Evolutionary conservation across 495 filamentous ascomycete genomes (phyloP), one percentile per base, ranked within the genome.

Genomic region (Neurospora sp.): DNA sequence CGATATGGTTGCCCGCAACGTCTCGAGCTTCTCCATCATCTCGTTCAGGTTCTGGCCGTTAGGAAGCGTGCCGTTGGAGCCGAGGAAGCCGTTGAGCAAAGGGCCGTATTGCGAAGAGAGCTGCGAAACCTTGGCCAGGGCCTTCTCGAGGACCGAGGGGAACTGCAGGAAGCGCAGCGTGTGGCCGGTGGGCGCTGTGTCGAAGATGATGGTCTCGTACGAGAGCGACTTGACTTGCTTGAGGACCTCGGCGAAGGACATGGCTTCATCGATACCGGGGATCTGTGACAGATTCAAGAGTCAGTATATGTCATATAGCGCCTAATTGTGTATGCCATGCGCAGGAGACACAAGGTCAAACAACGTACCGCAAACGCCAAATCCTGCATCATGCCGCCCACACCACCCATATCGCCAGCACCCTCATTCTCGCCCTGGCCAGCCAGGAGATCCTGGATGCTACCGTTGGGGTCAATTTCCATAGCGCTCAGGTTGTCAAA

Each of bases 211-310:
- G 76, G 93, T 91, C 80, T 97, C 96, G 87, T 98, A 99, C 10
- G 93, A 96, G 74, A 98, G 90, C n/a, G 93, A 96, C 83, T 98
- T 98, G 84, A 99, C 96, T 83, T 99, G 96, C 83, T 99, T 98
- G 73, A 98, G 88, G 69, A 98, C 96, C 83, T 98, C 96, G 77
- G 96, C 96, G 78, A 98, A 99, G 69, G 96, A 98, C 96, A 98
- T 98, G 78, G 96, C 96, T 82, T 99, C 96, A 81, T 99, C 96
- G 72, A 99, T 95, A 82, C 96, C 96, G 70, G 96, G 96, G 59
- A 99, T 98, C 94, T 98, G 76, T 37, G 70, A 8, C 6, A 18
- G 3, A 65, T 8, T 16, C 6, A 16, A 18, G 3, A 35, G 47
- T 65, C 53, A 65, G 53, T 18, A 65, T 6, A 16, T 61, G 27